Evolutionary conservation across 208 protist genomes (phyloP), one percentile per base, ranked within the genome.

Genomic region (Leishmania arabica): DNA sequence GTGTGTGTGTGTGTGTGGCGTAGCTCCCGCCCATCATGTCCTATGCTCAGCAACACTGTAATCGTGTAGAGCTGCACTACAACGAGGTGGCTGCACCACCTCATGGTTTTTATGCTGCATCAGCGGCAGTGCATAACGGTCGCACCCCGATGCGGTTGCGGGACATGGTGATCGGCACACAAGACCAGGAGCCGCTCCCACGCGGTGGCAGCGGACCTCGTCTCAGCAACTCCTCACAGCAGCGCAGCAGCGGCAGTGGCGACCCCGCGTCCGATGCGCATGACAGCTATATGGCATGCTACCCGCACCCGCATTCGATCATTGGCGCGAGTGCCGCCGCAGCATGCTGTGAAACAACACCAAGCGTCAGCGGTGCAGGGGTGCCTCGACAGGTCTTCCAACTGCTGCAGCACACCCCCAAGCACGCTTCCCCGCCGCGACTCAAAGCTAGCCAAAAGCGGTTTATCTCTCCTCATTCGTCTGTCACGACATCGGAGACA

Each of bases 371-470:
- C 15, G 27, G 60, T 66, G n/a, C 60, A 37, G n/a, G n/a, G 8
- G 73, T 66, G 6, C 60, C 71, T 34, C 80, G 68, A 1, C 80
- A 72, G 54, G 65, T 75, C 34, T 84, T 84, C 17, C 68, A 84
- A 27, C 68, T 84, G 8, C 69, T 84, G 31, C 80, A 79, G 45
- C 77, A 27, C 64, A 70, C 65, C 34, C 69, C 77, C 27, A 79
- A 78, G 7, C 74, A 72, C 21, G 77, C 70, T 45, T 49, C 62
- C 66, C 71, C 64, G 45, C 85, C 85, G 6, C 81, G 60, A 56
- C 81, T 75, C 53, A 71, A 81, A 24, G 81, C 66, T 6, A 88
- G 85, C 65, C 82, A 78, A 11, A 88, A 88, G 65, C 73, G 79
- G 54, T 88, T 88, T 62, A 65, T 51, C 66, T 88, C 85, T 11